phyloP scores from a whole-genome alignment of 148 eudicot genomes.

The Pharnaceum exiguum region DNA sequence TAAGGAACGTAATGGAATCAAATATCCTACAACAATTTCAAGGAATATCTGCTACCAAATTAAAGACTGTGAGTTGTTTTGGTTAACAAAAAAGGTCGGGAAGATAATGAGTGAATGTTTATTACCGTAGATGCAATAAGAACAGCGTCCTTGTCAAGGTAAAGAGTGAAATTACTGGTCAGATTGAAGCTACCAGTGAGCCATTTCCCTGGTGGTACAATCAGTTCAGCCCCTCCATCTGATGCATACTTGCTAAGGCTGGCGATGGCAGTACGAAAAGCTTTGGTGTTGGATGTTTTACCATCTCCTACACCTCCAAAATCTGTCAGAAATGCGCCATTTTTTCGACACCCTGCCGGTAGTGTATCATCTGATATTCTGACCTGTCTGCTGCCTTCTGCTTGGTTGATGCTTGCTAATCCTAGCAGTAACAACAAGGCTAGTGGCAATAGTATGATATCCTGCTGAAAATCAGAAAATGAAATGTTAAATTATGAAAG shows the following conservation, averaged over 20 bases:
- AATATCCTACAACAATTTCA: too few relatives aligned
- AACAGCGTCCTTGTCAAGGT: constrained; percentile 69
- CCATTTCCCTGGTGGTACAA: constrained; percentile 88
- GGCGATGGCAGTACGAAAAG: constrained; percentile 55
- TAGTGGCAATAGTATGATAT: neutral
- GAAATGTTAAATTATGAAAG: neutral
- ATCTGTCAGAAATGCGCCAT: constrained; percentile 54
- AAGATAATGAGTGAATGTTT: too few relatives aligned
- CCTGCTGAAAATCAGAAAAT: constrained; percentile 9
- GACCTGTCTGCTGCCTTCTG: constrained; percentile 6
- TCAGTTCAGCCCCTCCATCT: constrained; percentile 66
- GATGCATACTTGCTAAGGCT: constrained; percentile 47
- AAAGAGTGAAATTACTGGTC: constrained; percentile 86
- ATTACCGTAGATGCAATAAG: constrained; percentile 89
- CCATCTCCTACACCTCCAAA: constrained; percentile 93
- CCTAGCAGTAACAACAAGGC: neutral
- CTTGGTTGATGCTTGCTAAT: constrained; percentile 1
- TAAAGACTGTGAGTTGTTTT: neutral
- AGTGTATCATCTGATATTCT: neutral
- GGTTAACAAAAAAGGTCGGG: neutral
- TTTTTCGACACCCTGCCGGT: constrained; percentile 22
- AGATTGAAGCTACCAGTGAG: constrained; percentile 87
- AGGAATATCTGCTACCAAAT: too few relatives aligned
- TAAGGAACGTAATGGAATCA: too few relatives aligned
- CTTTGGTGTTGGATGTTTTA: constrained; percentile 64